A percentile compares a stretch with the other conserved stretches of the same genome.
Evolutionary conservation across 495 filamentous ascomycete genomes (phyloP).

Genomic region (Penicillium cinerascens): DNA sequence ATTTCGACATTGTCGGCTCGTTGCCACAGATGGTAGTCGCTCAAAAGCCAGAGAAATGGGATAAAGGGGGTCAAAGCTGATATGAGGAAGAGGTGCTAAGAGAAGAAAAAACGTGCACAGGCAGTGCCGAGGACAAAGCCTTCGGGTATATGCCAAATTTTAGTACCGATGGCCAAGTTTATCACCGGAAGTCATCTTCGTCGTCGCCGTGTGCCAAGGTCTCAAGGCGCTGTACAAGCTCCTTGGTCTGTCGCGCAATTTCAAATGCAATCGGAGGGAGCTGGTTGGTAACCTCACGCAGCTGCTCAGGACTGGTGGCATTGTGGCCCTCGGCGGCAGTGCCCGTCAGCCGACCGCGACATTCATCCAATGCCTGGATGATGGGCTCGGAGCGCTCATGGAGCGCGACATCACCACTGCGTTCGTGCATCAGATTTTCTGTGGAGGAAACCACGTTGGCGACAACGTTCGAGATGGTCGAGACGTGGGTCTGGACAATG

Average conservation of each 20-base stretch:
- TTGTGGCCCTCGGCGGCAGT: conserved; percentile 63
- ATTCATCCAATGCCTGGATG: conserved; percentile 58
- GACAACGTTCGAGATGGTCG: conserved; percentile 66
- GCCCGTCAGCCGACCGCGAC: conserved; percentile 61
- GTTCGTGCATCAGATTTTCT: conserved; percentile 51
- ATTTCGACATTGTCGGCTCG: conserved; percentile 42
- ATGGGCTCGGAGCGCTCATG: conserved; percentile 59
- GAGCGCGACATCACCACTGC: conserved; percentile 38
- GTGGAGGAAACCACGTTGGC: conserved; percentile 65
- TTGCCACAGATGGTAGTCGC: conserved; percentile 41
- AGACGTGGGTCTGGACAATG: conserved; percentile 66
- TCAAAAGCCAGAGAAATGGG: conserved; percentile 25
- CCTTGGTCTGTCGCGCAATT: conserved; percentile 79
- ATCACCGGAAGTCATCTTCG: conserved; percentile 44
- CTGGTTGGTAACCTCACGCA: conserved; percentile 64
- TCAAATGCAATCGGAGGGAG: conserved; percentile 84
- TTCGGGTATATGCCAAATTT: not conserved
- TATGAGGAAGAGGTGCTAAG: conserved; percentile 2
- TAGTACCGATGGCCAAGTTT: not conserved
- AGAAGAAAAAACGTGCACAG: not conserved
- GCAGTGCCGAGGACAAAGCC: not conserved
- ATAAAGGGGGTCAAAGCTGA: conserved; percentile 8
- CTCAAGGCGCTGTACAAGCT: conserved; percentile 54
- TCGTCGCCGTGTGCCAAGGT: conserved; percentile 34
- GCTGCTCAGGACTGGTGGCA: conserved; percentile 47